These are phyloP conservation scores for Cryptococcus sp. DNA, from an alignment of 1,284 basidiomycete species.

Conservation along the genomic window DNA sequence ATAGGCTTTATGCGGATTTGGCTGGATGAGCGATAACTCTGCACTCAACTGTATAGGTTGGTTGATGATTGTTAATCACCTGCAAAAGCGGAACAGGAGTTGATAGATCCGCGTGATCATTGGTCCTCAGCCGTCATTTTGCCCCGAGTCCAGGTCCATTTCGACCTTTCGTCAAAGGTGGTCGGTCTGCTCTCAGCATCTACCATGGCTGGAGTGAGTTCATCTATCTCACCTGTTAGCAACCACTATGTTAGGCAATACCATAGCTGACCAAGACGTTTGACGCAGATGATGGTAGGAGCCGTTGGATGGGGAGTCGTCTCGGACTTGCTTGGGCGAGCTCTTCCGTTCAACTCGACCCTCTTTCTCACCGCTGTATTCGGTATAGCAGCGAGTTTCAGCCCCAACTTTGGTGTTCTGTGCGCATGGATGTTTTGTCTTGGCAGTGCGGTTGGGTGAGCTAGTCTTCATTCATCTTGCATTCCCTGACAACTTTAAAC, in stretches of 20 bases:
- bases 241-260: neutral
- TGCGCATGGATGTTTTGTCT: slow-evolving; percentile 82
- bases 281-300: slow-evolving; percentile 96
- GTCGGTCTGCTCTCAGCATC: slow-evolving; percentile 46
- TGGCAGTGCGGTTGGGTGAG: slow-evolving; percentile 74
- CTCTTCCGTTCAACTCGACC: slow-evolving; percentile 87
- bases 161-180: slow-evolving; percentile 53
- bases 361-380: slow-evolving; percentile 87
- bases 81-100: too few species aligned
- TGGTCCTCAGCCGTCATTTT: slow-evolving; percentile 73
- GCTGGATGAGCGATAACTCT: slow-evolving; percentile 61
- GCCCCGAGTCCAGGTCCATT: slow-evolving; percentile 87
- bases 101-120: neutral
- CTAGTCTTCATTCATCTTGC: neutral
- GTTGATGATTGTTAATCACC: neutral
- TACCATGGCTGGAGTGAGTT: slow-evolving; percentile 59
- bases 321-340: slow-evolving; percentile 81
- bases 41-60: slow-evolving; percentile 42
- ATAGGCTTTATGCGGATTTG: slow-evolving; percentile 71
- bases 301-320: slow-evolving; percentile 89
- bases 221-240: neutral
- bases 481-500: neutral
- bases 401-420: slow-evolving; percentile 69
- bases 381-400: slow-evolving; percentile 76
- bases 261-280: slow-evolving; percentile 39